Percentiles rank a stretch among this genome's conserved stretches.
These are phyloP conservation scores for Dichotomocladium elegans DNA, from an alignment of 371 early-diverging fungal genomes.

Conservation along the genomic window DNA sequence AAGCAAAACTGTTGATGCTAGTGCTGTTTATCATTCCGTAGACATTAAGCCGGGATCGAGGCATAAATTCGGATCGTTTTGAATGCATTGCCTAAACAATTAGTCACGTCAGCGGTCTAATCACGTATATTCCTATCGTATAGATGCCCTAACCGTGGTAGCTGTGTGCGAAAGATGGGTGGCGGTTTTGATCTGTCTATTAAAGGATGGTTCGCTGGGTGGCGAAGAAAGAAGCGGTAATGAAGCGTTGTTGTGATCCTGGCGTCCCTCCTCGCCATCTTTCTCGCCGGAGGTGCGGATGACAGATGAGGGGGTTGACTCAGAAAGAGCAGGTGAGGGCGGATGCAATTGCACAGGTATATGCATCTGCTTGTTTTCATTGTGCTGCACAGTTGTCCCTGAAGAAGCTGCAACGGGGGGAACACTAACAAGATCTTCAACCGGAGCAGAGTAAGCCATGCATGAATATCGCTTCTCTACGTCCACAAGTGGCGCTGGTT, in stretches of 20 bases:
- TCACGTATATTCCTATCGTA: not conserved
- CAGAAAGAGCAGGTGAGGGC: constrained; percentile 15
- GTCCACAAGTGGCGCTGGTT: constrained; percentile 19
- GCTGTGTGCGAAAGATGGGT: not conserved
- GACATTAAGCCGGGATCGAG: constrained; percentile 32
- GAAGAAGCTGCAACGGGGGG: constrained; percentile 6
- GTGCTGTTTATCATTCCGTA: constrained; percentile 34
- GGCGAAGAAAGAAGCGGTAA: constrained; percentile 1
- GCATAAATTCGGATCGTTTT: constrained; percentile 19
- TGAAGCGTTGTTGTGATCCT: too few relatives aligned
- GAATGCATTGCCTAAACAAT: not conserved
- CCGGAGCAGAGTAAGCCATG: constrained; percentile 2
- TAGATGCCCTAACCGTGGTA: not conserved
- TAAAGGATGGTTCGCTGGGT: not conserved
- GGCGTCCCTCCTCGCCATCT: too few relatives aligned
- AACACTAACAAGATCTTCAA: not conserved
- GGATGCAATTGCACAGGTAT: too few relatives aligned
- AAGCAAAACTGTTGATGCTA: constrained; percentile 38
- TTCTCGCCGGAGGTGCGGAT: not conserved
- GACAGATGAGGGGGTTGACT: not conserved
- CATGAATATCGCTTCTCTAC: constrained; percentile 27
- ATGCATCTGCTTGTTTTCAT: not conserved
- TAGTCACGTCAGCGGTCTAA: not conserved
- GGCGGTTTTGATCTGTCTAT: not conserved
- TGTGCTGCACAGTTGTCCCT: not conserved